phyloP scores from a whole-genome alignment of 768 basidiomycete species.

The Myochromella boudieri region DNA sequence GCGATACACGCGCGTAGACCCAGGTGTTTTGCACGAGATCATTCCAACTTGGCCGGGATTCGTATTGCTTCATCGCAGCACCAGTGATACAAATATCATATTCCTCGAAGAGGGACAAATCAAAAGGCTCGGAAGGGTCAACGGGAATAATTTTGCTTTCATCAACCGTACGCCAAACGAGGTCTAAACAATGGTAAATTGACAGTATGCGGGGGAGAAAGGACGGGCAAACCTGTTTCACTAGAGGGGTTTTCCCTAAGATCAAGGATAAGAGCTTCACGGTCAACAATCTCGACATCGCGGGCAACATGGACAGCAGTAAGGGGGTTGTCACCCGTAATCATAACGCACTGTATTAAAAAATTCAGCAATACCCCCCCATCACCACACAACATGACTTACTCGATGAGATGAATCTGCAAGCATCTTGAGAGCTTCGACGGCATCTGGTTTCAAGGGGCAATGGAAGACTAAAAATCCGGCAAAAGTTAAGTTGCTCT shows the following conservation, averaged over 20 bases:
- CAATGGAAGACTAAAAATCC: slow-evolving; percentile 99
- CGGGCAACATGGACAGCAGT: slow-evolving; percentile 95
- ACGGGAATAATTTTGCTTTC: slow-evolving; percentile 88
- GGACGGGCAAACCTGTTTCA: slow-evolving; percentile 56
- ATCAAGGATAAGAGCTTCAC: slow-evolving; percentile 92
- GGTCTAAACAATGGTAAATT: slow-evolving; percentile 44
- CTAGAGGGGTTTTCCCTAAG: slow-evolving; percentile 75
- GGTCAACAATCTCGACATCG: slow-evolving; percentile 96
- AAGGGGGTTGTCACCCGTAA: slow-evolving; percentile 97
- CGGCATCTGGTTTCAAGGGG: slow-evolving; percentile 91
- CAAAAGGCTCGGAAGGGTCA: slow-evolving; percentile 75
- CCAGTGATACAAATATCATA: slow-evolving; percentile 99
- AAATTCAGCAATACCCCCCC: slow-evolving; percentile 7
- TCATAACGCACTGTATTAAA: slow-evolving; percentile 86
- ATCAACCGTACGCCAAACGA: slow-evolving; percentile 93
- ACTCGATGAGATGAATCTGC: slow-evolving; percentile 96
- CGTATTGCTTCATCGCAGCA: slow-evolving; percentile 87
- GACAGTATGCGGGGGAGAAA: not conserved
- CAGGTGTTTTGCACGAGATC: slow-evolving; percentile 91
- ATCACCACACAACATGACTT: slow-evolving; percentile 28
- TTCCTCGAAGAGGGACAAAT: slow-evolving; percentile 70
- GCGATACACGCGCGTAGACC: slow-evolving; percentile 98
- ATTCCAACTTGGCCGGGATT: slow-evolving; percentile 67
- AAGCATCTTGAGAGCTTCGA: slow-evolving; percentile 89
- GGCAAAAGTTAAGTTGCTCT: slow-evolving; percentile 78